Conservation (phyloP, 1,284 basidiomycete genomes). For the Schizophyllum commune region DNA sequence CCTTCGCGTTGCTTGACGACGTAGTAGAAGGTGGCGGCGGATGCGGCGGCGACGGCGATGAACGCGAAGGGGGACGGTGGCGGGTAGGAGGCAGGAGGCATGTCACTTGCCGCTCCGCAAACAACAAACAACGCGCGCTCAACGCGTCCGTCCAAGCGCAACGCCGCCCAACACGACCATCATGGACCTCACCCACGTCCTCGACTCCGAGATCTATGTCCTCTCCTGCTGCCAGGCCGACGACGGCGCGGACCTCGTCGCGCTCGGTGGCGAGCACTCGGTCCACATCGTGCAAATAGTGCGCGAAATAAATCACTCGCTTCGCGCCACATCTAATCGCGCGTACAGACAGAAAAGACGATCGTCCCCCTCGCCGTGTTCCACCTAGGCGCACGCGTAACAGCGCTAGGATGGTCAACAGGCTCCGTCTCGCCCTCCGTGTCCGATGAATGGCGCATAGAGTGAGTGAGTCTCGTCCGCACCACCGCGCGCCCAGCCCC, state of each 20-base stretch:
- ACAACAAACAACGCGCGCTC: background rate
- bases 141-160: background rate
- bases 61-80: constrained; percentile 57
- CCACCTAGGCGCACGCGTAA: constrained; percentile 61
- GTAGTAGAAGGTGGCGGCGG: constrained; percentile 49
- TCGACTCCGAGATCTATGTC: constrained; percentile 50
- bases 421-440: constrained; percentile 54
- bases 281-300: constrained; percentile 48
- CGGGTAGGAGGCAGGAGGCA: background rate
- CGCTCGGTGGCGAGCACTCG: constrained; percentile 62
- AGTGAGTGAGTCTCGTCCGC: constrained; percentile 37
- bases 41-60: constrained; percentile 44
- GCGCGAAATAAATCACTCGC: background rate
- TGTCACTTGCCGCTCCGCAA: background rate
- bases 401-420: constrained; percentile 73
- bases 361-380: constrained; percentile 57
- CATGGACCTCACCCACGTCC: background rate
- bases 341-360: constrained; percentile 28
- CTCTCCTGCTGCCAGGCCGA: constrained; percentile 55
- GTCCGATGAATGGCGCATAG: constrained; percentile 59
- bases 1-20: constrained; percentile 49
- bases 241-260: constrained; percentile 60
- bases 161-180: background rate
- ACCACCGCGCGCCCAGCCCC: background rate
- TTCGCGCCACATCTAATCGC: background rate